Base-by-base conservation (phyloP, 768 basidiomycete genomes). In the Cytidiella melzeri region DNA sequence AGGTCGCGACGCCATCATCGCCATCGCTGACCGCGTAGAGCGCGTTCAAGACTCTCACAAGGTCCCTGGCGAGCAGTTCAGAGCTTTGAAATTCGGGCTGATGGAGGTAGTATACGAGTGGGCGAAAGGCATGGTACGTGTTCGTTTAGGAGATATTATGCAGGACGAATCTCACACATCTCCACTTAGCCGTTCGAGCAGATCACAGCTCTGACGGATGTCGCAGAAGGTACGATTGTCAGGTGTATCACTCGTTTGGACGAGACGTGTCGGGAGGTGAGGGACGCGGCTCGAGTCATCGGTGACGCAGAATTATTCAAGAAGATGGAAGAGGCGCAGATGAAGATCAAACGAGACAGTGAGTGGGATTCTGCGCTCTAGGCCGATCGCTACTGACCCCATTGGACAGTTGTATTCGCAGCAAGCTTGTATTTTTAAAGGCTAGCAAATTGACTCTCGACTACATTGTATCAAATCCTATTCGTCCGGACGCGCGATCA, bases 71-170 rank as follows among this genome's bases (percentile, higher is more conserved):
- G 88, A 87, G 57, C 89, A 83, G 50, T 90, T 87, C 63, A 81
- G 83, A 46, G 77, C 80, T 41, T 79, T 94, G 57, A 97, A 96
- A 65, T 87, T 87, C 53, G 96, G 96, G 5, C 71, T 99, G 20
- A 81, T 91, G 7, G 95, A 99, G 62, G 96, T 95, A 1, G 96
- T 97, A 5, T 97, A 98, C 62, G 96, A 98, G 66, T 99, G 96
- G 96, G 94, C 96, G 0, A 92, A 87, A 65, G 96, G 96, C 47
- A 97, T 95, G 94, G 95, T 95, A 58, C 57, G 81, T 54, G 28
- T 43, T 27, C 23, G 15, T n/a, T 11, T 41, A 18, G n/a, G 41
- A 11, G 12, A 12, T 37, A 11, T 19, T 47, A 10, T 23, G 38
- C 34, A 10, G 46, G 23, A 6, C 20, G 19, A 41, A 41, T 41